These are phyloP conservation scores for Coccinonectria pachysandricola DNA, from an alignment of 2,329 filamentous ascomycete species.

Conservation along the genomic window DNA sequence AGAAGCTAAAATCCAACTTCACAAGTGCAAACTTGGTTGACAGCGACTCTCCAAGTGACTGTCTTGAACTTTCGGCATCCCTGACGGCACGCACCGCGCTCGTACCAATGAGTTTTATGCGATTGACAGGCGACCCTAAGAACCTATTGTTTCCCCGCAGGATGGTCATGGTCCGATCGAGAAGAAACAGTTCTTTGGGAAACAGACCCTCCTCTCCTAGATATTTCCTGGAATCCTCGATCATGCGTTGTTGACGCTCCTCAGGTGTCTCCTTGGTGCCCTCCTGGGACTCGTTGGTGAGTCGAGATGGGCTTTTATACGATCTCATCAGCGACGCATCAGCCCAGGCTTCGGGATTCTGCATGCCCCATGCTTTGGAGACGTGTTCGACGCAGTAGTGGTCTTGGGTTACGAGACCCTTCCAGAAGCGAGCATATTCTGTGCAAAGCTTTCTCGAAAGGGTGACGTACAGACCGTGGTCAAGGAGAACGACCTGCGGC, in stretches of 20 bases:
- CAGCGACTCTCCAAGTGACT: no score
- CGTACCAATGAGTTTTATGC: slow-evolving; percentile 84
- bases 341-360: slow-evolving; percentile 82
- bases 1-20: no score
- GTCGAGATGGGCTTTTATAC: slow-evolving; percentile 72
- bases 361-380: slow-evolving; percentile 75
- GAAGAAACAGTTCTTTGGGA: slow-evolving; percentile 85
- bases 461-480: slow-evolving; percentile 92
- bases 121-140: slow-evolving; percentile 78
- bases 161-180: slow-evolving; percentile 83
- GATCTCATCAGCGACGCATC: slow-evolving; percentile 82
- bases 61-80: no score
- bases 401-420: slow-evolving; percentile 85
- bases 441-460: slow-evolving; percentile 76
- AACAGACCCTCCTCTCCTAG: slow-evolving; percentile 78
- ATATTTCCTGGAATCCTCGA: slow-evolving; percentile 55
- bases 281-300: slow-evolving; percentile 53
- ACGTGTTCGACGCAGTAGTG: slow-evolving; percentile 67
- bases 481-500: slow-evolving; percentile 86
- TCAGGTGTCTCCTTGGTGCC: slow-evolving; percentile 47
- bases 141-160: slow-evolving; percentile 91
- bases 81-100: no score
- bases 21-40: no score
- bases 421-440: slow-evolving; percentile 92
- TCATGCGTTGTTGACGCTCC: slow-evolving; percentile 78